These are phyloP conservation scores for Fusarium scirpi DNA, from an alignment of 2,329 filamentous ascomycete species.

Conservation along the genomic window DNA sequence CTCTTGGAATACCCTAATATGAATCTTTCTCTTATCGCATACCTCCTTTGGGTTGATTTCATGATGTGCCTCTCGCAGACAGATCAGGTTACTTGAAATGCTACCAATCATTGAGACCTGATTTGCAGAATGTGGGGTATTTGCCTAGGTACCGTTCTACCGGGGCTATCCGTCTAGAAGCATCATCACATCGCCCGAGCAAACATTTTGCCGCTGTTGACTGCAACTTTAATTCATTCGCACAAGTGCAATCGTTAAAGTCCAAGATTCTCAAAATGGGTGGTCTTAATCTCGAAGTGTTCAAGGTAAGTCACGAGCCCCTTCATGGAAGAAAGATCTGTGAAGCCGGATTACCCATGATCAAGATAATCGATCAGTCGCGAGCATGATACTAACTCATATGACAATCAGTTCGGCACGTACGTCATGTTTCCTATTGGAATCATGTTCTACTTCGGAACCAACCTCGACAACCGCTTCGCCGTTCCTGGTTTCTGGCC, in stretches of 20 bases:
- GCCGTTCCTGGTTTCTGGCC: constrained; percentile 94
- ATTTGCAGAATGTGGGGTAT: constrained; percentile 29
- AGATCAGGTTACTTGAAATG: constrained; percentile 8
- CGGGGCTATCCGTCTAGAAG: constrained; percentile 40
- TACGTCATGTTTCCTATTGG: constrained; percentile 99
- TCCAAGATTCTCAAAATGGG: constrained; percentile 63
- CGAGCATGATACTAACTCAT: constrained; percentile 10
- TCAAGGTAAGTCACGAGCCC: constrained; percentile 74
- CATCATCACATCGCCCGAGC: constrained; percentile 33
- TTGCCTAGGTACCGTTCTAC: constrained; percentile 30
- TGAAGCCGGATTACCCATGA: background rate
- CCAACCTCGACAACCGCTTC: constrained; percentile 95
- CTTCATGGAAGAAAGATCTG: background rate
- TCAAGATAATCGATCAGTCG: background rate
- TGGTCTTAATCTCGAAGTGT: constrained; percentile 91
- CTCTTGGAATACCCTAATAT: constrained; percentile 5
- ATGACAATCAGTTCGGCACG: constrained; percentile 82
- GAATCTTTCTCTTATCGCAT: background rate
- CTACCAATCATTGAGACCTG: constrained; percentile 32
- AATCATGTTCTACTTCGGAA: constrained; percentile 99
- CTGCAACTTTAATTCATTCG: constrained; percentile 24
- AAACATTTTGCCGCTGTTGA: constrained; percentile 33
- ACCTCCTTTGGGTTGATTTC: background rate
- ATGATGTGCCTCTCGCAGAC: background rate
- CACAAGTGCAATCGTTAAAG: constrained; percentile 9